Percentiles rank a stretch among this genome's conserved stretches.
Evolutionary conservation across 2,329 filamentous ascomycete genomes (phyloP).

Genomic region (Penicillium fuscoglaucum): DNA sequence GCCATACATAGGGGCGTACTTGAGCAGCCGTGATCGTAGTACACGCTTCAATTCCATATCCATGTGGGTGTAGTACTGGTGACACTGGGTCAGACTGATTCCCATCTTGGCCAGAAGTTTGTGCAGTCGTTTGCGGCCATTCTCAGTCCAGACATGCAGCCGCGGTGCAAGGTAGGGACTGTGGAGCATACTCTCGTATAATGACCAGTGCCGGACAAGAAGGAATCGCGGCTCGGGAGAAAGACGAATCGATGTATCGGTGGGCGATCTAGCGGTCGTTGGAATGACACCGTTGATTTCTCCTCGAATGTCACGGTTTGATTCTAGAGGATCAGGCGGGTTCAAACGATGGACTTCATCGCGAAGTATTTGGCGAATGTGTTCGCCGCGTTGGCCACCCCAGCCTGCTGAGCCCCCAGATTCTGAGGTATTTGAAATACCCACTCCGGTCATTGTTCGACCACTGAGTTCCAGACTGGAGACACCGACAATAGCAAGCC

Average conservation of each 20-base stretch:
- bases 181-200: conserved; percentile 98
- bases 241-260: conserved; percentile 86
- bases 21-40: conserved; percentile 78
- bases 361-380: conserved; percentile 79
- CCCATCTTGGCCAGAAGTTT: conserved; percentile 98
- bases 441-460: conserved; percentile 76
- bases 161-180: conserved; percentile 91
- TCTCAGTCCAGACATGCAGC: conserved; percentile 91
- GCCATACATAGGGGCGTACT: conserved; percentile 90
- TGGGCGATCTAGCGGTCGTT: conserved; percentile 82
- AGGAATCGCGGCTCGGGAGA: conserved; percentile 93
- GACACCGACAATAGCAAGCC: conserved; percentile 91
- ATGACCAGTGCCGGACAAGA: conserved; percentile 90
- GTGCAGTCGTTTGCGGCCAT: conserved; percentile 81
- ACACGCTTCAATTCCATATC: conserved; percentile 94
- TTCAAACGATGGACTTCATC: conserved; percentile 95
- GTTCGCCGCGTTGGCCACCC: conserved; percentile 78
- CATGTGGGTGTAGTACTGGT: conserved; percentile 97
- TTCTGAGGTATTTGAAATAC: conserved; percentile 58
- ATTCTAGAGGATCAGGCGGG: conserved; percentile 64
- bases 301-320: conserved; percentile 60
- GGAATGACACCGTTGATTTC: conserved; percentile 81
- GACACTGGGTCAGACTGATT: conserved; percentile 87
- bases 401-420: conserved; percentile 64
- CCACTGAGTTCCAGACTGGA: conserved; percentile 93